Conservation (phyloP, 768 basidiomycete genomes). For the Xerocomus spinulosus region DNA sequence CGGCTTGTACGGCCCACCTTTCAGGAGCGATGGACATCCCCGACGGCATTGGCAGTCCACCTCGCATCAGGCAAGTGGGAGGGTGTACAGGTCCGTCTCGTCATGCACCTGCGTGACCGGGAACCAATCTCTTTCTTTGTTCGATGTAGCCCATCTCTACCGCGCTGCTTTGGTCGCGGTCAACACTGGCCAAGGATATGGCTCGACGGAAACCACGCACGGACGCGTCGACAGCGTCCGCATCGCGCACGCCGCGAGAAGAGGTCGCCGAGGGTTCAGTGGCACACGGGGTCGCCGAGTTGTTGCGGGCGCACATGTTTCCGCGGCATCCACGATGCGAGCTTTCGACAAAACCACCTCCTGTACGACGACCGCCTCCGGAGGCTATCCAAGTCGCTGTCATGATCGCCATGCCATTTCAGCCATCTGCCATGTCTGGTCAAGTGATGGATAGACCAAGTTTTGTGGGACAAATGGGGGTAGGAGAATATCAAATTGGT, state of each 20-base stretch:
- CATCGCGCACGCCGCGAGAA: too few relatives aligned
- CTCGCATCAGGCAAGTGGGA: constrained; percentile 5
- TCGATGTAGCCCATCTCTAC: constrained; percentile 21
- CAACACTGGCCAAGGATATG: neutral
- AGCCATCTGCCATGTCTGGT: neutral
- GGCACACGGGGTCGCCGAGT: neutral
- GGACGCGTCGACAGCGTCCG: neutral
- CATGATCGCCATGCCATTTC: constrained; percentile 46
- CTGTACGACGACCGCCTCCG: constrained; percentile 10
- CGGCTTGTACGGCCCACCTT: constrained; percentile 16
- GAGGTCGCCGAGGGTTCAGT: neutral
- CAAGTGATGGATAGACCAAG: neutral
- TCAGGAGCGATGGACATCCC: constrained; percentile 18
- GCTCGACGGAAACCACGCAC: neutral
- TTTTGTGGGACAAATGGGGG: constrained; percentile 7
- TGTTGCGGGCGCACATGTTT: constrained; percentile 5
- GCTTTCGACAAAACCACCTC: constrained; percentile 9
- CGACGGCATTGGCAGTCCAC: neutral
- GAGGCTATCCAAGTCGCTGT: constrained; percentile 38
- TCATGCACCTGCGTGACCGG: neutral
- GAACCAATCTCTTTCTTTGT: neutral
- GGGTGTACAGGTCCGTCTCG: constrained; percentile 22
- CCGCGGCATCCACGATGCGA: constrained; percentile 3
- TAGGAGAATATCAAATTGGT: constrained; percentile 44
- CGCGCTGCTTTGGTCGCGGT: constrained; percentile 16